These are phyloP conservation scores for Colletotrichum cordylinicola DNA, from an alignment of 2,329 filamentous ascomycete genomes.

Conservation along the genomic window DNA sequence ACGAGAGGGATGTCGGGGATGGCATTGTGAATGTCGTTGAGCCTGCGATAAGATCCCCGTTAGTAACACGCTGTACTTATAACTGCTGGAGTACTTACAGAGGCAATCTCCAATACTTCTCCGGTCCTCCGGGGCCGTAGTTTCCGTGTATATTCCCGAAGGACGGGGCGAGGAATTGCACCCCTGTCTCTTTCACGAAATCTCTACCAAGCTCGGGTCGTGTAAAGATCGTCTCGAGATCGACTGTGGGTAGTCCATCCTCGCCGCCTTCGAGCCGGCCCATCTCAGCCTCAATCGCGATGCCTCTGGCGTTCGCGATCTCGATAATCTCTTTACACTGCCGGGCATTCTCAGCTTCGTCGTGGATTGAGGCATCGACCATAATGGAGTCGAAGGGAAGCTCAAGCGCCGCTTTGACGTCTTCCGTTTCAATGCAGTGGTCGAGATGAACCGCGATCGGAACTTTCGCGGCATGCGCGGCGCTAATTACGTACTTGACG, in stretches of 20 bases:
- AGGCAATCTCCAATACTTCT: neutral
- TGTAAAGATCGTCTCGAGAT: neutral
- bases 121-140: neutral
- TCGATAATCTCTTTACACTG: conserved; percentile 61
- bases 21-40: neutral
- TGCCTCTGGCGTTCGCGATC: conserved; percentile 64
- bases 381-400: conserved; percentile 67
- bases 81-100: neutral
- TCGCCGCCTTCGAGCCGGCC: neutral
- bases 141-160: neutral
- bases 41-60: neutral
- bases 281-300: conserved; percentile 68
- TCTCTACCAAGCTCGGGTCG: neutral
- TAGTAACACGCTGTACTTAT: accelerated
- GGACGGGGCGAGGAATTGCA: neutral
- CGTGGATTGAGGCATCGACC: conserved; percentile 71
- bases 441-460: conserved; percentile 63
- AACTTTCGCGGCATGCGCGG: conserved; percentile 53
- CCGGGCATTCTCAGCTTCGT: conserved; percentile 65
- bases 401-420: conserved; percentile 31
- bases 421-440: conserved; percentile 51
- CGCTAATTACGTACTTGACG: conserved; percentile 51
- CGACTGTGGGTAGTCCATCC: neutral
- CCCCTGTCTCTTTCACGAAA: neutral
- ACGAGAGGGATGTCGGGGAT: neutral